Evolutionary conservation across 805 yeast genomes (phyloP), one percentile per base, ranked within the genome.

Genomic region (Saccharomycopsis fermentans): DNA sequence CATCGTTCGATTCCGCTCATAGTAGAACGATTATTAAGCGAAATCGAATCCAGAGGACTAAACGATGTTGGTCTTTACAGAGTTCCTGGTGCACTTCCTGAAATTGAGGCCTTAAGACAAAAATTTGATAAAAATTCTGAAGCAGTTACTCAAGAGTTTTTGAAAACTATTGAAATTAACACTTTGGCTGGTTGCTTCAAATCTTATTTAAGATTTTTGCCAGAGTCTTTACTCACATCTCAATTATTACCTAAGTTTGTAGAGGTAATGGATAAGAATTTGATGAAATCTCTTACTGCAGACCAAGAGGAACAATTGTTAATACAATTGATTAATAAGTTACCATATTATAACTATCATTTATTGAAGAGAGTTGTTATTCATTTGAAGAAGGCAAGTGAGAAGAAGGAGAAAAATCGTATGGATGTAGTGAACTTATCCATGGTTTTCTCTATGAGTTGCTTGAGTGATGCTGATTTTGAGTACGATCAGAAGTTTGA

Each of bases 61-160:
- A 90, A 89, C 64, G 97, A 91, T 68, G 87, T 89, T 57, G 98
- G 98, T 17, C 75, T 92, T 14, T 92, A 92, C 69, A 81, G 98
- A 69, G 76, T 82, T 36, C 82, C 86, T 1, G 87, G 86, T 4
- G 81, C 86, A 8, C 74, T 80, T 40, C 83, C 82, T 6, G 78
- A 81, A 55, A 81, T 82, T 52, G 78, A 81, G 55, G 72, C 77
- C 4, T 70, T 82, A 60, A 81, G 78, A 65, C 73, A 71, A 37
- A 80, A 82, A 14, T 81, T 82, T 66, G 83, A 78, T 61, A 80
- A 79, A 57, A 80, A 80, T 34, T 34, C 53, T 16, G 71, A 70
- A 43, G 70, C 70, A 11, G 75, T 76, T 55, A 73, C 80, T 4
- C 66, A 79, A 63, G 77, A 77, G 63, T 76, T 82, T 66, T 81